These are phyloP conservation scores for Globisporangium alternatum DNA, from an alignment of 352 stramenopile species.

Conservation along the genomic window DNA sequence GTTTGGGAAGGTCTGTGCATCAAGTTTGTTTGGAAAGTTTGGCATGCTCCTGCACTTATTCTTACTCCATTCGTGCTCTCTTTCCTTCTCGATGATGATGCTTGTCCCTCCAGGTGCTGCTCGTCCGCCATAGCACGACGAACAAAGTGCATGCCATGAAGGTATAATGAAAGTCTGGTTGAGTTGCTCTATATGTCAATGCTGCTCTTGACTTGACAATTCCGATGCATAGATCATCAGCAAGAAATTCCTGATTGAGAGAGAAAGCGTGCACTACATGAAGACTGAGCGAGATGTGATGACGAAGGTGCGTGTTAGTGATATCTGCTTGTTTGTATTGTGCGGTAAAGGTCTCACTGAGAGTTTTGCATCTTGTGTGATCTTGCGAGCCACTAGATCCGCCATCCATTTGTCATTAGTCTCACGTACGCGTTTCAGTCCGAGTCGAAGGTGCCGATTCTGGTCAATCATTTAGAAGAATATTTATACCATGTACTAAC, in stretches of 20 bases:
- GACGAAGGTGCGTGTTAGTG: constrained; percentile 51
- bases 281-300: constrained; percentile 82
- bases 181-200: background rate
- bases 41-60: background rate
- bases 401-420: constrained; percentile 79
- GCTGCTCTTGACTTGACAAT: background rate
- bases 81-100: background rate
- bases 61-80: background rate
- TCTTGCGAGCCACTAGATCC: constrained; percentile 37
- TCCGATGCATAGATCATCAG: constrained; percentile 66
- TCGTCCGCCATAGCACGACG: constrained; percentile 61
- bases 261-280: constrained; percentile 78
- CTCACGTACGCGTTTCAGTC: constrained; percentile 81
- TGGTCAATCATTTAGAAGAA: background rate
- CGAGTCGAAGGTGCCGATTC: constrained; percentile 59
- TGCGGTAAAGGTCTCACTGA: background rate
- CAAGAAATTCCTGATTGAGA: constrained; percentile 79
- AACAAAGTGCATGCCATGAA: constrained; percentile 81
- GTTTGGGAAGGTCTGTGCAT: constrained; percentile 52
- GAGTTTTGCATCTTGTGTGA: background rate
- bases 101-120: constrained; percentile 40
- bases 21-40: background rate
- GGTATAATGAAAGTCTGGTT: constrained; percentile 20
- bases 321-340: background rate
- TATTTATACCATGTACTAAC: background rate